These are phyloP conservation scores for Zostera marina DNA, from an alignment of 116 monocot species.

Conservation along the genomic window DNA sequence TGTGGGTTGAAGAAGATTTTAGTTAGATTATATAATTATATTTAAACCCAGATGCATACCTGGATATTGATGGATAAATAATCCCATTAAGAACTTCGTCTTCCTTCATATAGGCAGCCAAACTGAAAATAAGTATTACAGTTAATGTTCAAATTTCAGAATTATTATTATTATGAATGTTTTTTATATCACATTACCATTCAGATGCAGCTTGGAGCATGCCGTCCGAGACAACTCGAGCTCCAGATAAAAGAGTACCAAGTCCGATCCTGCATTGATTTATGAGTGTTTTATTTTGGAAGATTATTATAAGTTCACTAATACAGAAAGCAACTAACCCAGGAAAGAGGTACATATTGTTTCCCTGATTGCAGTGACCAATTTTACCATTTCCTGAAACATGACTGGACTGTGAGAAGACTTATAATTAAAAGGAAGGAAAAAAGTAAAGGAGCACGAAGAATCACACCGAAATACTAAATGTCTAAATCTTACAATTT, in stretches of 20 bases:
- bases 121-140: constrained; percentile 18
- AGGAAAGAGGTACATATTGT: constrained; percentile 99
- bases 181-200: constrained; percentile 28
- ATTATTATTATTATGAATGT: neutral
- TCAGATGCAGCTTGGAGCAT: constrained; percentile 99
- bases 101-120: constrained; percentile 94
- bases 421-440: neutral
- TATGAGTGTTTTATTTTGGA: neutral
- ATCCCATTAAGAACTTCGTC: constrained; percentile 75
- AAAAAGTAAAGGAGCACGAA: neutral
- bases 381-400: constrained; percentile 73
- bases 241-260: constrained; percentile 92
- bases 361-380: constrained; percentile 94
- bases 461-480: neutral
- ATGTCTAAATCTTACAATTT: neutral
- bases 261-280: constrained; percentile 65
- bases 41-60: constrained; percentile 19
- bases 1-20: neutral
- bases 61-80: constrained; percentile 89
- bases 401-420: neutral
- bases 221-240: constrained; percentile 83
- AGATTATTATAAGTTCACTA: neutral
- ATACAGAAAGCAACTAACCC: constrained; percentile 38
- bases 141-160: too few species aligned
- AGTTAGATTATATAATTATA: too few species aligned